phyloP scores from a whole-genome alignment of 306 rosid genomes.

The Boehmeria nivea region DNA sequence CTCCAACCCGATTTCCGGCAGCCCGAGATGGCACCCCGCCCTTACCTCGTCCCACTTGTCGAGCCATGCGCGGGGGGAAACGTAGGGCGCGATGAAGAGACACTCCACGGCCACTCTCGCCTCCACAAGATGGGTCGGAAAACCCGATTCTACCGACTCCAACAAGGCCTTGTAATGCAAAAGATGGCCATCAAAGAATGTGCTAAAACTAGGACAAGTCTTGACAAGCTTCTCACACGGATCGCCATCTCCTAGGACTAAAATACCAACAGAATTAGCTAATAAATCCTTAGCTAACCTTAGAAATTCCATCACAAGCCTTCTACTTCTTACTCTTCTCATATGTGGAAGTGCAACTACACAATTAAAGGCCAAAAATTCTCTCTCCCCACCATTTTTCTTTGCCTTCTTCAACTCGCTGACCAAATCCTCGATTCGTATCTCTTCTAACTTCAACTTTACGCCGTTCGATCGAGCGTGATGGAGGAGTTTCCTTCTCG shows the following conservation, averaged over 20 bases:
- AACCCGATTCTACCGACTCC: slow-evolving; percentile 41
- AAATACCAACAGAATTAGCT: slow-evolving; percentile 29
- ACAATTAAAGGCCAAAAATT: slow-evolving; percentile 49
- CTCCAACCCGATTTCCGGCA: slow-evolving; percentile 23
- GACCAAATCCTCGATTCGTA: slow-evolving; percentile 35
- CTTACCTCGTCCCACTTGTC: slow-evolving; percentile 40
- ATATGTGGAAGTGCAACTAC: slow-evolving; percentile 46
- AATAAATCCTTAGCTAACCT: slow-evolving; percentile 43
- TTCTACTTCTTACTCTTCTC: slow-evolving; percentile 39
- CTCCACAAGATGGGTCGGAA: slow-evolving; percentile 33
- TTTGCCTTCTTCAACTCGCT: slow-evolving; percentile 36
- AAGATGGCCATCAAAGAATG: slow-evolving; percentile 45
- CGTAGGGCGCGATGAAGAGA: slow-evolving; percentile 43
- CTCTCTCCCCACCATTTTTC: slow-evolving; percentile 31
- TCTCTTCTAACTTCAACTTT: slow-evolving; percentile 46
- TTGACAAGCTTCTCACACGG: slow-evolving; percentile 27
- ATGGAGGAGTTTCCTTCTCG: slow-evolving; percentile 28
- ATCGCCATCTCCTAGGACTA: slow-evolving; percentile 50
- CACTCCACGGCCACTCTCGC: slow-evolving; percentile 51
- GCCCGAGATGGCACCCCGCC: slow-evolving; percentile 9
- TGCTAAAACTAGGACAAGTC: slow-evolving; percentile 30
- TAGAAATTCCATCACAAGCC: slow-evolving; percentile 33
- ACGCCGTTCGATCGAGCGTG: slow-evolving; percentile 42
- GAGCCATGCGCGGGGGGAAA: slow-evolving; percentile 43
- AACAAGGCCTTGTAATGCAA: slow-evolving; percentile 48